phyloP scores from a whole-genome alignment of 345 rosid genomes.

The Gossypium bickii region DNA sequence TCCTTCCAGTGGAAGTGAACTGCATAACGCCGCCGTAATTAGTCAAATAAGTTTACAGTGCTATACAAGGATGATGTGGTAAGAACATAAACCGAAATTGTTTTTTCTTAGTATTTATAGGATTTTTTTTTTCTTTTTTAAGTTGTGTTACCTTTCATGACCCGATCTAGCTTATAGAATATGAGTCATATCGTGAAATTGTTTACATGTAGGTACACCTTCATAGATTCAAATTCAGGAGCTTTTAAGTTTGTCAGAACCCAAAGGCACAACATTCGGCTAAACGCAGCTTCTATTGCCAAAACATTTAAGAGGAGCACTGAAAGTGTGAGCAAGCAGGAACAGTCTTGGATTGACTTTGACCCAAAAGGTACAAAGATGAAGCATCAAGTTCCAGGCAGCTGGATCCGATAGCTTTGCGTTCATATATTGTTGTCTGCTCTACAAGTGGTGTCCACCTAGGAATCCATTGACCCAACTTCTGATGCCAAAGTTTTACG shows the following conservation, averaged over 20 bases:
- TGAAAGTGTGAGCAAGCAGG: neutral
- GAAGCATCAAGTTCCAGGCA: conserved; percentile 12
- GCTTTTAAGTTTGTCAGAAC: neutral
- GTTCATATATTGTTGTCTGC: neutral
- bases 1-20: neutral
- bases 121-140: too few species aligned
- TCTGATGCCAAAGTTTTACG: neutral
- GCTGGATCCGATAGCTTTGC: conserved; percentile 2
- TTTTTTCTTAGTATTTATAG: too few species aligned
- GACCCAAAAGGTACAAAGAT: neutral
- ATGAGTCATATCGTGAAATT: too few species aligned
- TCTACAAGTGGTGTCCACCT: conserved; percentile 5
- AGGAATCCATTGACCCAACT: neutral
- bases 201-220: too few species aligned
- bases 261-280: conserved; percentile 10
- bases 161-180: too few species aligned
- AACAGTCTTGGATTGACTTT: neutral
- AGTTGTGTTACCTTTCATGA: too few species aligned
- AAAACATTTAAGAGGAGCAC: conserved; percentile 3
- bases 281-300: neutral
- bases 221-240: too few species aligned
- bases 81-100: too few species aligned
- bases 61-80: too few species aligned
- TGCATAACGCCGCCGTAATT: neutral
- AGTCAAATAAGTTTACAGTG: neutral